A percentile compares a stretch with the other conserved stretches of the same genome.
Conservation (phyloP, 2,329 filamentous ascomycete species). For the Pseudocercospora eumusae region DNA sequence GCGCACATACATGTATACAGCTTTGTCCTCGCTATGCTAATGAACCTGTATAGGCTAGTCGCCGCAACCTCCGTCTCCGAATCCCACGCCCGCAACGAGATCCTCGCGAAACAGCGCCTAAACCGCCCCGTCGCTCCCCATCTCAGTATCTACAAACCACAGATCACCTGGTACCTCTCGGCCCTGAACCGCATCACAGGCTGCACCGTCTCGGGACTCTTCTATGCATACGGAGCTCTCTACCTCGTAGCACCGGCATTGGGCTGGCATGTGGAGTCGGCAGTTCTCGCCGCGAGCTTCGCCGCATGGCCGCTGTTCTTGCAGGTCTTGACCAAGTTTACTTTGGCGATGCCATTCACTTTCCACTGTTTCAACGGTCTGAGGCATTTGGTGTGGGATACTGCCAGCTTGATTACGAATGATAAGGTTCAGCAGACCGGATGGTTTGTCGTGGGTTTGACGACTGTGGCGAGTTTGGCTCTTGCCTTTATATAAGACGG, state of each 20-base stretch:
- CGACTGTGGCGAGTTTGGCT: slow-evolving; percentile 51
- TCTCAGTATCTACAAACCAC: slow-evolving; percentile 78
- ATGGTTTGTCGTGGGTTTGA: slow-evolving; percentile 63
- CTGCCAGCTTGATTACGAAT: slow-evolving; percentile 63
- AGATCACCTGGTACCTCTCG: slow-evolving; percentile 80
- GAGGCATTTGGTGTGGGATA: slow-evolving; percentile 71
- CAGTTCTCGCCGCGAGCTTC: slow-evolving; percentile 64
- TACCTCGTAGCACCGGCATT: slow-evolving; percentile 79
- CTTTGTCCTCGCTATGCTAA: slow-evolving; percentile 2
- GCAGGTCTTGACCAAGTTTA: slow-evolving; percentile 62
- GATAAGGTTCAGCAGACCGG: slow-evolving; percentile 65
- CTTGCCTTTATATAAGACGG: slow-evolving; percentile 46
- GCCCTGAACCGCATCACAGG: slow-evolving; percentile 85
- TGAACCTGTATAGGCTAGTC: slow-evolving; percentile 43
- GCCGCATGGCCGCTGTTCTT: slow-evolving; percentile 60
- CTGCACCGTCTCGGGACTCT: slow-evolving; percentile 65
- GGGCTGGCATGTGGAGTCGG: slow-evolving; percentile 69
- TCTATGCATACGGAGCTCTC: slow-evolving; percentile 77
- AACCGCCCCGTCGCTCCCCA: slow-evolving; percentile 82
- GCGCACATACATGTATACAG: too few relatives aligned
- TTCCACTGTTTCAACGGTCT: slow-evolving; percentile 70
- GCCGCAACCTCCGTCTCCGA: slow-evolving; percentile 60
- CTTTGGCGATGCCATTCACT: slow-evolving; percentile 64
- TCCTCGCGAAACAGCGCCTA: slow-evolving; percentile 80
- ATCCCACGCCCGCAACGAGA: slow-evolving; percentile 55